Conservation (phyloP, 2,329 filamentous ascomycete species). For the Xylariaceae sp. region DNA sequence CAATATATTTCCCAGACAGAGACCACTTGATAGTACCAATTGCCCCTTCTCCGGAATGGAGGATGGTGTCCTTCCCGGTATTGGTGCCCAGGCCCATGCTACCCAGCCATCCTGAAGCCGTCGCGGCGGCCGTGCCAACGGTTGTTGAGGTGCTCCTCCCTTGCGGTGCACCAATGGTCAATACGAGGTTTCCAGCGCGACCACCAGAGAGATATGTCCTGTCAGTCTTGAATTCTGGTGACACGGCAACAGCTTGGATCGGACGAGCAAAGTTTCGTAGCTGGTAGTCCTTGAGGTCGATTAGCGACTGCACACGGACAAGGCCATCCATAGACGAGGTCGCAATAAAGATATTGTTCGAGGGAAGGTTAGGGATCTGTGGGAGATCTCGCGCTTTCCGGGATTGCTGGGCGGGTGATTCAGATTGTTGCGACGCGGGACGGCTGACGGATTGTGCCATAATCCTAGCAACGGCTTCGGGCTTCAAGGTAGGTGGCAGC, state of each 20-base stretch:
- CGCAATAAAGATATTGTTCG: constrained; percentile 88
- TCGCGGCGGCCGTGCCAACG: constrained; percentile 72
- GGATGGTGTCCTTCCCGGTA: constrained; percentile 75
- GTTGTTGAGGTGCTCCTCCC: constrained; percentile 87
- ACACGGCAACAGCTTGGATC: constrained; percentile 87
- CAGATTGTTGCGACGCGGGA: constrained; percentile 39
- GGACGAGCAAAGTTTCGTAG: constrained; percentile 91
- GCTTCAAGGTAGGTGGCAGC: constrained; percentile 43
- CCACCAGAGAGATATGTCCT: constrained; percentile 88
- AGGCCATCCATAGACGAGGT: constrained; percentile 95
- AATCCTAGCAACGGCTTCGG: constrained; percentile 39
- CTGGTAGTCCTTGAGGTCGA: constrained; percentile 85
- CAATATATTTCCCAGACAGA: constrained; percentile 82
- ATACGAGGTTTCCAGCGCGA: constrained; percentile 76
- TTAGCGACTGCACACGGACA: constrained; percentile 82
- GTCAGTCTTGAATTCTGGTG: constrained; percentile 89
- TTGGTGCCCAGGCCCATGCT: constrained; percentile 76
- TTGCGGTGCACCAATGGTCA: constrained; percentile 75
- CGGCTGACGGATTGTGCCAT: constrained; percentile 35
- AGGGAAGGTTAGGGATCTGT: constrained; percentile 67
- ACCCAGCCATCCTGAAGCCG: constrained; percentile 87
- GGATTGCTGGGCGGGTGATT: constrained; percentile 39
- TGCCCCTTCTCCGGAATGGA: constrained; percentile 88
- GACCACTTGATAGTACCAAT: constrained; percentile 96
- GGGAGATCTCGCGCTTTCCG: constrained; percentile 40